These are phyloP conservation scores for Fusarium sp. DNA, from an alignment of 2,329 filamentous ascomycete genomes.

Conservation along the genomic window DNA sequence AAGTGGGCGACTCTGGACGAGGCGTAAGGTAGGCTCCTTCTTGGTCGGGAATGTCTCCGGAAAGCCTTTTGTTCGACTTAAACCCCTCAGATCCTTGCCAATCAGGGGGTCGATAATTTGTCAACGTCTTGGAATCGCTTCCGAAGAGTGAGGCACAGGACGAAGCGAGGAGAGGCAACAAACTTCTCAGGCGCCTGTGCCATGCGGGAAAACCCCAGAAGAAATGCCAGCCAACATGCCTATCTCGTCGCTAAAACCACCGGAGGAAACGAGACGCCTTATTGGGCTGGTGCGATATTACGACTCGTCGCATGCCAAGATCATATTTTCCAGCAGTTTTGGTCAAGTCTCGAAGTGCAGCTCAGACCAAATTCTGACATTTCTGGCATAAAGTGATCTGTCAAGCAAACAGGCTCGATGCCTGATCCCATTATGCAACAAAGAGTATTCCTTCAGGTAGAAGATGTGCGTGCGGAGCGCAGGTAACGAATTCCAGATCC, in stretches of 20 bases:
- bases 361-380: slow-evolving; percentile 1
- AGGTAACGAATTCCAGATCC: not conserved
- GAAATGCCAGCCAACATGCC: not conserved
- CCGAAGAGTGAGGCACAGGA: not conserved
- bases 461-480: slow-evolving; percentile 2
- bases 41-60: not conserved
- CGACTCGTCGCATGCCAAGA: slow-evolving; percentile 2
- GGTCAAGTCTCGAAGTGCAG: not conserved
- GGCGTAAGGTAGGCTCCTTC: not conserved
- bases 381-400: slow-evolving; percentile 8
- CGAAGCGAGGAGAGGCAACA: not conserved
- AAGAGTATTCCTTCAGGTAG: not conserved
- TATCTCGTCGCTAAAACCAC: not conserved
- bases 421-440: slow-evolving; percentile 21
- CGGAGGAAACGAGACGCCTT: not conserved
- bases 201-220: not conserved
- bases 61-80: not conserved
- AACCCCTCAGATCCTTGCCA: not conserved
- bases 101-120: not conserved
- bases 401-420: slow-evolving; percentile 20
- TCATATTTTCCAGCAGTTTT: slow-evolving; percentile 5
- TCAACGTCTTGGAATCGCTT: not conserved
- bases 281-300: not conserved
- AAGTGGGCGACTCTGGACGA: not conserved
- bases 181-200: not conserved